Conservation (phyloP, 2,329 filamentous ascomycete genomes). For the Monilinia fructigena region DNA sequence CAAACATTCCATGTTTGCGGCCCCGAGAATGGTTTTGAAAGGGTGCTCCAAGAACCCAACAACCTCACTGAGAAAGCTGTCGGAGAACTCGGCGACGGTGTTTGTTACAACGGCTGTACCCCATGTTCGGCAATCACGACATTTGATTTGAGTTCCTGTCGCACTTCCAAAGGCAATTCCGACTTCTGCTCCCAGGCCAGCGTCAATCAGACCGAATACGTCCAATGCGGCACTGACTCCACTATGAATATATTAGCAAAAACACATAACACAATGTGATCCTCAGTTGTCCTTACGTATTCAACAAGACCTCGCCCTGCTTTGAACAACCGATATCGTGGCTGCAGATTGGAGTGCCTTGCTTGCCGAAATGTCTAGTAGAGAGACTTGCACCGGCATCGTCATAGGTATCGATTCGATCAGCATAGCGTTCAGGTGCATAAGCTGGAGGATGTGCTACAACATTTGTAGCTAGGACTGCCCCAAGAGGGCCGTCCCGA, state of each 20-base stretch:
- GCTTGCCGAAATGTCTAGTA: background rate
- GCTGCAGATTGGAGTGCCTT: background rate
- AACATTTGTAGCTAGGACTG: constrained; percentile 21
- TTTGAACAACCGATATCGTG: constrained; percentile 23
- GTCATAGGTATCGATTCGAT: background rate
- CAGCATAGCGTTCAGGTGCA: constrained; percentile 6
- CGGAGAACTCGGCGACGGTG: constrained; percentile 26
- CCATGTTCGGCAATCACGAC: constrained; percentile 33
- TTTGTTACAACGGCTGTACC: constrained; percentile 32
- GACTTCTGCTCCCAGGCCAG: constrained; percentile 1
- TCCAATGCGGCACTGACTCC: constrained; percentile 16
- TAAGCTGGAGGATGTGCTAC: constrained; percentile 15
- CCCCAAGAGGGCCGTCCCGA: constrained; percentile 21
- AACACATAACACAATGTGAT: background rate
- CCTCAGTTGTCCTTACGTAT: constrained; percentile 26
- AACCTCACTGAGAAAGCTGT: constrained; percentile 25
- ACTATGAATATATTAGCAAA: constrained; percentile 23
- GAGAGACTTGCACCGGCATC: background rate
- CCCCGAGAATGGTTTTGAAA: constrained; percentile 24
- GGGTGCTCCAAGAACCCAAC: constrained; percentile 30
- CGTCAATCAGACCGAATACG: constrained; percentile 16
- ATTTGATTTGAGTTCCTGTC: constrained; percentile 24
- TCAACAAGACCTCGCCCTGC: constrained; percentile 29
- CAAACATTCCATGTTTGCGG: constrained; percentile 30
- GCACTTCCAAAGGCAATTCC: constrained; percentile 20